These are phyloP conservation scores for Podila horticola DNA, from an alignment of 192 early-diverging fungal species.

Conservation along the genomic window DNA sequence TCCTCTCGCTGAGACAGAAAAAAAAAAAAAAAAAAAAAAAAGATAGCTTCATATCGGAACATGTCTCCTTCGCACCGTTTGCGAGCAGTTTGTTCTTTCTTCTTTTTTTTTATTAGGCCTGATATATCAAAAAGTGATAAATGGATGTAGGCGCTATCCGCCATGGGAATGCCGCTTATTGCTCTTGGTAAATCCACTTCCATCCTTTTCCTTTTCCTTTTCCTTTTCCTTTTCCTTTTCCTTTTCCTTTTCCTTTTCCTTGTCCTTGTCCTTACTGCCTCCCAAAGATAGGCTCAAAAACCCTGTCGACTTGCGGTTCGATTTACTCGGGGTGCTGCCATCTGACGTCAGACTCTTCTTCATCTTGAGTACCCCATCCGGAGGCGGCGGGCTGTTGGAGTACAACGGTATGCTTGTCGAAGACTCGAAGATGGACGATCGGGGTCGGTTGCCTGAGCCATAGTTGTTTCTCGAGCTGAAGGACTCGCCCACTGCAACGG, in stretches of 20 bases:
- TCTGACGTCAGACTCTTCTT: conserved; percentile 49
- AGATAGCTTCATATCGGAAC: too few species aligned
- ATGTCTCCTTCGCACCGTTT: too few species aligned
- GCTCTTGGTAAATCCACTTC: conserved; percentile 7
- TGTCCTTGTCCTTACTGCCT: conserved; percentile 22
- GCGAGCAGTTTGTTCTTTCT: too few species aligned
- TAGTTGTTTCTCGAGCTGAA: neutral
- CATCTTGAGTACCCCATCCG: conserved; percentile 44
- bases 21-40: too few species aligned
- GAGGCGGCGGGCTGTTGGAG: conserved; percentile 25
- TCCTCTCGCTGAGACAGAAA: too few species aligned
- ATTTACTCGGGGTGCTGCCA: conserved; percentile 21
- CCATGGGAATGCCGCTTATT: conserved; percentile 31
- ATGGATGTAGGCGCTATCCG: neutral
- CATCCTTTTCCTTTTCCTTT: too few species aligned
- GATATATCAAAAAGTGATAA: too few species aligned
- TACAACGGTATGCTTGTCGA: neutral
- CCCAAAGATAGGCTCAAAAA: conserved; percentile 19
- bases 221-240: conserved; percentile 26
- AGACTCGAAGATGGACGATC: neutral
- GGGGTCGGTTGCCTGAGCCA: neutral
- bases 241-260: conserved; percentile 11
- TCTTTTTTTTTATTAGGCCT: too few species aligned
- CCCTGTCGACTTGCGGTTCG: conserved; percentile 19
- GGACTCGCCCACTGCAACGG: neutral